phyloP scores from a whole-genome alignment of 768 basidiomycete species.

The Tulasnella sp. region DNA sequence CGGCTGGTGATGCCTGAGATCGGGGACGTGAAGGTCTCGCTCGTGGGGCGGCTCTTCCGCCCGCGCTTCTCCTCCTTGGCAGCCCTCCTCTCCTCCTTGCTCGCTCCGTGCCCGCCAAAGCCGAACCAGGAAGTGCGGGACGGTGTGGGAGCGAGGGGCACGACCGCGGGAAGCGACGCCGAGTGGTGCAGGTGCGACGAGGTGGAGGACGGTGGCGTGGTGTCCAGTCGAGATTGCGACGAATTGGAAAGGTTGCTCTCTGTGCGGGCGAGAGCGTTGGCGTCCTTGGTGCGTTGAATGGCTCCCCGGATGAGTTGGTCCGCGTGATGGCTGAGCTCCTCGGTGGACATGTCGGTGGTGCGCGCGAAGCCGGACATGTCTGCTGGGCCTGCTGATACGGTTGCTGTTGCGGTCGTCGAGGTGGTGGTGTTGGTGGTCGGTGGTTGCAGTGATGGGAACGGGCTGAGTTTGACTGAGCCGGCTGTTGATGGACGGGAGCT shows the following conservation, averaged over 20 bases:
- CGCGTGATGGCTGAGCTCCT: slow-evolving; percentile 47
- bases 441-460: slow-evolving; percentile 3
- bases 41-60: slow-evolving; percentile 36
- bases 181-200: slow-evolving; percentile 41
- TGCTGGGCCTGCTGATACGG: neutral
- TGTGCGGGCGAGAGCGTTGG: slow-evolving; percentile 31
- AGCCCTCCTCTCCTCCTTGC: slow-evolving; percentile 42
- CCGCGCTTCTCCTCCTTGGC: slow-evolving; percentile 39
- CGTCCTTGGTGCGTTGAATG: slow-evolving; percentile 47
- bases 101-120: neutral
- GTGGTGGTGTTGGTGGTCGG: neutral
- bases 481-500: neutral
- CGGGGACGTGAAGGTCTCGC: neutral
- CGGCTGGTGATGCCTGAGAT: neutral
- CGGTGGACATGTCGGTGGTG: neutral
- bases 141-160: neutral
- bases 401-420: neutral
- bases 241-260: slow-evolving; percentile 27
- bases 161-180: neutral
- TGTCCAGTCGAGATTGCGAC: slow-evolving; percentile 36
- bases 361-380: neutral
- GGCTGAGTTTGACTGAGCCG: slow-evolving; percentile 21
- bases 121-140: slow-evolving; percentile 11
- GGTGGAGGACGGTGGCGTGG: slow-evolving; percentile 65
- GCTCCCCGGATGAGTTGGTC: slow-evolving; percentile 49